A percentile compares a stretch with the other conserved stretches of the same genome.
Conservation (phyloP, 1,139 yeast species). For the Yamadazyma triangularis region DNA sequence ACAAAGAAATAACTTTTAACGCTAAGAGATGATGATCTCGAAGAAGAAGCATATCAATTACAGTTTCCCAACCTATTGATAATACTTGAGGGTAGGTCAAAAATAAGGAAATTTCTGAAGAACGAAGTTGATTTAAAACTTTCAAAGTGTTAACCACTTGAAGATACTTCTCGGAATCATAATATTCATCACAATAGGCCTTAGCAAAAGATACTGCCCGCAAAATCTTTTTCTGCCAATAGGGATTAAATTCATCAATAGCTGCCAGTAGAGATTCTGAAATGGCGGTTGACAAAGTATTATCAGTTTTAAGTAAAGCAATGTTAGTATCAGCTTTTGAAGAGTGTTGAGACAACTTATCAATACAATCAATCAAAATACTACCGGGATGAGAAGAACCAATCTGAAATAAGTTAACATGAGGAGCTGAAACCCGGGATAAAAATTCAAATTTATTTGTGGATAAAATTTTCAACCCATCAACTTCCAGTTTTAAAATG, state of each 20-base stretch:
- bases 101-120: constrained; percentile 61
- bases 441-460: constrained; percentile 57
- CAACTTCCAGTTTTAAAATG: constrained; percentile 48
- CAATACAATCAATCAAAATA: constrained; percentile 76
- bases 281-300: constrained; percentile 57
- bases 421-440: constrained; percentile 55
- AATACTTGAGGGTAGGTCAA: constrained; percentile 56
- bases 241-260: constrained; percentile 66
- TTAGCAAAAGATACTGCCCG: constrained; percentile 89
- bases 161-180: constrained; percentile 59
- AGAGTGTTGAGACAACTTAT: constrained; percentile 62
- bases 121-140: constrained; percentile 65
- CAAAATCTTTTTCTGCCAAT: constrained; percentile 75
- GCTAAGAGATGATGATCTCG: constrained; percentile 64
- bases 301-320: constrained; percentile 51
- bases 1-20: constrained; percentile 52
- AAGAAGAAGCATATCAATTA: constrained; percentile 55
- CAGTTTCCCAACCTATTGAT: constrained; percentile 45
- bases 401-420: constrained; percentile 64
- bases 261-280: constrained; percentile 72
- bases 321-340: constrained; percentile 82
- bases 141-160: constrained; percentile 55
- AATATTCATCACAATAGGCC: constrained; percentile 43
- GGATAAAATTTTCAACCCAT: constrained; percentile 70
- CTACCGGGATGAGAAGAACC: constrained; percentile 87